Percentiles rank a stretch among this genome's conserved stretches.
phyloP scores from a whole-genome alignment of 768 basidiomycete species.

The Russula foetens region DNA sequence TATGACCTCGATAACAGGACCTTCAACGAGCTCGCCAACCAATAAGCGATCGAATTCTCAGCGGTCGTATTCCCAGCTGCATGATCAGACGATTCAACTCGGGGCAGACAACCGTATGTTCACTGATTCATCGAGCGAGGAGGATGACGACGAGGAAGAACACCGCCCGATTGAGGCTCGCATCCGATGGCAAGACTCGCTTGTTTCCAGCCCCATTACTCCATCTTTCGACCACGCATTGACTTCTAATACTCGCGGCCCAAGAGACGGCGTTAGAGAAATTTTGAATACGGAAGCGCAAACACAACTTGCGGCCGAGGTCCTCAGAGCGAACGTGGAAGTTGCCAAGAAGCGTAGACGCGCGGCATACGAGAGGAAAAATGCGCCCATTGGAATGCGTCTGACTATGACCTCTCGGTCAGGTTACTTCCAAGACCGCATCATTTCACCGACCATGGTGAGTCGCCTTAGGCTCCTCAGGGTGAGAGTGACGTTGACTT shows the following conservation, averaged over 20 bases:
- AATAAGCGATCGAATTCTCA: slow-evolving; percentile 16
- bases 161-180: slow-evolving; percentile 71
- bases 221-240: not conserved
- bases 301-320: slow-evolving; percentile 13
- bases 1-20: slow-evolving; percentile 20
- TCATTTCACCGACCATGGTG: slow-evolving; percentile 95
- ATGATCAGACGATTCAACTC: not conserved
- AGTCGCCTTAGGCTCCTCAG: slow-evolving; percentile 26
- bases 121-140: slow-evolving; percentile 28
- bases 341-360: slow-evolving; percentile 16
- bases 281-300: slow-evolving; percentile 8
- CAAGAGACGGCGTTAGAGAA: not conserved
- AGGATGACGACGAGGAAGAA: slow-evolving; percentile 33
- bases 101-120: not conserved
- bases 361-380: slow-evolving; percentile 21
- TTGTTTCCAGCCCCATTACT: not conserved
- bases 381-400: slow-evolving; percentile 67
- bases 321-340: slow-evolving; percentile 15
- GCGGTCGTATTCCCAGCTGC: slow-evolving; percentile 4
- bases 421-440: slow-evolving; percentile 88
- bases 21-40: slow-evolving; percentile 14
- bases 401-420: slow-evolving; percentile 94
- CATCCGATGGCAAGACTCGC: slow-evolving; percentile 30
- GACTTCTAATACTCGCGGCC: not conserved
- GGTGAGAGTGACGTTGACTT: not conserved